These are phyloP conservation scores for Agrocybe pediades DNA, from an alignment of 768 basidiomycete genomes.

Conservation along the genomic window DNA sequence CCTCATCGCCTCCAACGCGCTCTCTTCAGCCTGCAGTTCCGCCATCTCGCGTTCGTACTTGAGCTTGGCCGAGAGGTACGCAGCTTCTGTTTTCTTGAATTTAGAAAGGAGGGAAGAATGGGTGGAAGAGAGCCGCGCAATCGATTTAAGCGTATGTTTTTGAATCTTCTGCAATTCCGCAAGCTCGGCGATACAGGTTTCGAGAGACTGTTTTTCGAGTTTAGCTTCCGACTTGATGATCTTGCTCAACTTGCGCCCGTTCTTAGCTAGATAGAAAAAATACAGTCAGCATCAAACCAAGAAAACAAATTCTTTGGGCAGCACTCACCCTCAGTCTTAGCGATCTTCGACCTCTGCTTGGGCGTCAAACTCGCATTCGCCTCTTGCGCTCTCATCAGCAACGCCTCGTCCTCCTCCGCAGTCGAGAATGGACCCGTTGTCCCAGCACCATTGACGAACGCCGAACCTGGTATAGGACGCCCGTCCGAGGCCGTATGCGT, in stretches of 20 bases:
- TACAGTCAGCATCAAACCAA: background rate
- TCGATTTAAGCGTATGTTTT: slow-evolving; percentile 64
- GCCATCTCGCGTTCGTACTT: slow-evolving; percentile 56
- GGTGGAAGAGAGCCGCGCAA: slow-evolving; percentile 53
- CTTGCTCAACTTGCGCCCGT: slow-evolving; percentile 63
- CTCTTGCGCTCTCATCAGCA: slow-evolving; percentile 40
- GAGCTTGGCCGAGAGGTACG: slow-evolving; percentile 61
- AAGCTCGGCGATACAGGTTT: slow-evolving; percentile 64
- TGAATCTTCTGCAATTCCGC: slow-evolving; percentile 71
- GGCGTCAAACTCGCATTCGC: slow-evolving; percentile 51
- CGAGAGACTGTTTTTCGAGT: slow-evolving; percentile 64
- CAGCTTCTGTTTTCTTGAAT: slow-evolving; percentile 66
- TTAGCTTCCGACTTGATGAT: slow-evolving; percentile 72
- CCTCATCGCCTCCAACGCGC: slow-evolving; percentile 50
- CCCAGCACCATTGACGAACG: slow-evolving; percentile 58
- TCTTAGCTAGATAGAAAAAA: slow-evolving; percentile 42
- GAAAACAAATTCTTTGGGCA: background rate
- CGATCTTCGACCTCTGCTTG: slow-evolving; percentile 53
- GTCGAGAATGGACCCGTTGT: slow-evolving; percentile 49
- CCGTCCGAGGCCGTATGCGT: slow-evolving; percentile 36
- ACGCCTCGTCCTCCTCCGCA: slow-evolving; percentile 39
- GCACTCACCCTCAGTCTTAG: slow-evolving; percentile 49
- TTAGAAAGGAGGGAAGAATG: slow-evolving; percentile 55
- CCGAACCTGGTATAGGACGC: slow-evolving; percentile 31
- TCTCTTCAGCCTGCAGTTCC: slow-evolving; percentile 46